Evolutionary conservation across 768 basidiomycete species (phyloP).

Genomic region (Dendrothele bispora): DNA sequence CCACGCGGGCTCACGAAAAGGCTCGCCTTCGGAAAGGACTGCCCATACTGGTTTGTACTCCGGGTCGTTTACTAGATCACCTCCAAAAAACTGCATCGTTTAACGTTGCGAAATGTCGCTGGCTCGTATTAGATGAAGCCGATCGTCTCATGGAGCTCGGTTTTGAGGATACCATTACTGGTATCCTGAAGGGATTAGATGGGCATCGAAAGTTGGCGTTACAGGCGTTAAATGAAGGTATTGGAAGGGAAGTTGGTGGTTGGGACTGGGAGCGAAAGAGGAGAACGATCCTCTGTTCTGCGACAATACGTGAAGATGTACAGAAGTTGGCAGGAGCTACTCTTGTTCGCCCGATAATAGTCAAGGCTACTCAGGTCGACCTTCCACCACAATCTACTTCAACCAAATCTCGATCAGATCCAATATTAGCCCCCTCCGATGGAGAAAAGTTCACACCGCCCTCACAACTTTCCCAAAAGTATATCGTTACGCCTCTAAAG

Average conservation of each 20-base stretch:
- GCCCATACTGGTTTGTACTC: conserved; percentile 94
- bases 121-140: conserved; percentile 96
- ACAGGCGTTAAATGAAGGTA: conserved; percentile 66
- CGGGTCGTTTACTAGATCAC: conserved; percentile 93
- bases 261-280: conserved; percentile 83
- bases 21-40: conserved; percentile 91
- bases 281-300: conserved; percentile 92
- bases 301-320: conserved; percentile 93
- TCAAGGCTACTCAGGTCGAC: conserved; percentile 69
- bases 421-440: conserved; percentile 18
- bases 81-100: conserved; percentile 94
- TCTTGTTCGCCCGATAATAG: conserved; percentile 75
- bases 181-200: conserved; percentile 85
- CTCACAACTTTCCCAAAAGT: conserved; percentile 90
- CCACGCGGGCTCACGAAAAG: conserved; percentile 93
- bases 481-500: conserved; percentile 87
- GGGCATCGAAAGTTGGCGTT: conserved; percentile 74
- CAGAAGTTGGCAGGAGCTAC: conserved; percentile 88
- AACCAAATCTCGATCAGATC: conserved; percentile 12
- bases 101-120: conserved; percentile 89
- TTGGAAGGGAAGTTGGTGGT: conserved; percentile 70
- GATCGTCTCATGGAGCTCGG: conserved; percentile 98
- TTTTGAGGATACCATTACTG: conserved; percentile 93
- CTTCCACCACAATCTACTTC: conserved; percentile 21
- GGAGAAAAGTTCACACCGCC: conserved; percentile 87